These are phyloP conservation scores for Pontederia paniculata DNA, from an alignment of 176 grass and related monocot genomes.

Conservation along the genomic window DNA sequence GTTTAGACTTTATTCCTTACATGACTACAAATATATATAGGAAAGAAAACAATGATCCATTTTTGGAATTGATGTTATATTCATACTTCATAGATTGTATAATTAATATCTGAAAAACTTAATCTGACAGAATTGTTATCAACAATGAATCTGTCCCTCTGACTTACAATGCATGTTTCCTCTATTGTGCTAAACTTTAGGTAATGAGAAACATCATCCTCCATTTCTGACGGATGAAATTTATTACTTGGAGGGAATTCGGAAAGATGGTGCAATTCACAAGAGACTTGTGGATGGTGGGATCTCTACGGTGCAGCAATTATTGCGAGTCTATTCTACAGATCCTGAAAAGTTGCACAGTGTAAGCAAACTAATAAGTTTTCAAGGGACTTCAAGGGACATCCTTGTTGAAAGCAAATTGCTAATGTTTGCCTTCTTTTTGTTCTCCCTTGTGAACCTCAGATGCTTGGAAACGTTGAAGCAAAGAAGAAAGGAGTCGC, in stretches of 20 bases:
- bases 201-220: conserved; percentile 10
- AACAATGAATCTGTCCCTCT: background rate
- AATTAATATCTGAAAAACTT: too few relatives aligned
- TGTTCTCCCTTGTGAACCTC: background rate
- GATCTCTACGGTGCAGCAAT: background rate
- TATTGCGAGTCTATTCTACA: background rate
- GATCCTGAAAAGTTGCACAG: background rate
- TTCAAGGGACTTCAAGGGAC: too few relatives aligned
- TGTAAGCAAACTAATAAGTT: conserved; percentile 3
- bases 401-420: too few relatives aligned
- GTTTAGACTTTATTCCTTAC: too few relatives aligned
- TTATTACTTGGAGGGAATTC: background rate
- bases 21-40: too few relatives aligned
- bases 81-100: too few relatives aligned
- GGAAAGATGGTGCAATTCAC: background rate
- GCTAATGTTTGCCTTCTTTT: background rate
- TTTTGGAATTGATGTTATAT: too few relatives aligned
- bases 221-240: conserved; percentile 3
- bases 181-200: background rate
- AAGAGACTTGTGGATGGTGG: background rate
- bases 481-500: background rate
- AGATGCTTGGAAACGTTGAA: background rate
- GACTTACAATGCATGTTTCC: background rate
- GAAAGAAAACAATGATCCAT: too few relatives aligned
- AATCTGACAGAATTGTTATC: too few relatives aligned